Percentiles rank a stretch among this genome's conserved stretches.
Conservation (phyloP, 306 rosid genomes). For the Rosa multiflora region DNA sequence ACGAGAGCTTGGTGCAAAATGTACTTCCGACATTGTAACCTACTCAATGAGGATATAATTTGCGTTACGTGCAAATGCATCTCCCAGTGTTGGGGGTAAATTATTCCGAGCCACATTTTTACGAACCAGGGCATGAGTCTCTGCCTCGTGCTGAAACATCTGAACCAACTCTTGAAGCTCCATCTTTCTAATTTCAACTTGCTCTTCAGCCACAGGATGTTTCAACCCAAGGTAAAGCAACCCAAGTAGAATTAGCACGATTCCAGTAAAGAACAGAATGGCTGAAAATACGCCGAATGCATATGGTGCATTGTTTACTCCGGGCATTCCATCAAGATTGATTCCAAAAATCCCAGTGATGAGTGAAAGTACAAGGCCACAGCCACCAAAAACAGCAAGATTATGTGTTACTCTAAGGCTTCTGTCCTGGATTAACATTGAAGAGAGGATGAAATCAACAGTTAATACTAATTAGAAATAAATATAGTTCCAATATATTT, state of each 20-base stretch:
- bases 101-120: conserved; percentile 48
- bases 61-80: conserved; percentile 29
- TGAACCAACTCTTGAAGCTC: conserved; percentile 76
- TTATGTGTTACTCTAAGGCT: conserved; percentile 92
- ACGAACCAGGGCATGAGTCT: conserved; percentile 66
- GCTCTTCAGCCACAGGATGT: conserved; percentile 48
- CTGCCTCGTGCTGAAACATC: conserved; percentile 82
- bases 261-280: conserved; percentile 49
- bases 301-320: conserved; percentile 60
- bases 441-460: conserved; percentile 20
- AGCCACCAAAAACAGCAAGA: conserved; percentile 77
- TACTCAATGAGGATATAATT: conserved; percentile 44
- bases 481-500: neutral
- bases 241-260: conserved; percentile 56
- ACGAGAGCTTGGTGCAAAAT: neutral
- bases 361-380: conserved; percentile 77
- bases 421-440: conserved; percentile 58
- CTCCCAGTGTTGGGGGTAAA: conserved; percentile 81
- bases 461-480: neutral
- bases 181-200: conserved; percentile 73
- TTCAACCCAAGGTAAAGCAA: conserved; percentile 70
- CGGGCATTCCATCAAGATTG: conserved; percentile 92
- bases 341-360: conserved; percentile 88
- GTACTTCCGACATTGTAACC: neutral
- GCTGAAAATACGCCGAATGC: conserved; percentile 83